These are phyloP conservation scores for Arachnomyces sp. DNA, from an alignment of 2,329 filamentous ascomycete genomes.

Conservation along the genomic window DNA sequence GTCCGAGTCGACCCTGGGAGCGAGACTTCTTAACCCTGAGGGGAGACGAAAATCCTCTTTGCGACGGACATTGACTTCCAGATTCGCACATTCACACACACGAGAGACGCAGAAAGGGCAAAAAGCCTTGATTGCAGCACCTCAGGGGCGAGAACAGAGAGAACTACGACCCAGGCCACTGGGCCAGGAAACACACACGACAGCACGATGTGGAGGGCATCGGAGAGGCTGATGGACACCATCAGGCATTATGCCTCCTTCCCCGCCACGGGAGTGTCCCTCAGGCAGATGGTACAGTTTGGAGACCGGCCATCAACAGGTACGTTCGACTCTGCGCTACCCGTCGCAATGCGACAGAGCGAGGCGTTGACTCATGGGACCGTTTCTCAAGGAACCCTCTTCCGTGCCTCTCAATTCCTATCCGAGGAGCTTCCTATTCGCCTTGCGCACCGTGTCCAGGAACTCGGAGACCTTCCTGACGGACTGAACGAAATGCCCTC, in stretches of 20 bases:
- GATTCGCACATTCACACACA: neutral
- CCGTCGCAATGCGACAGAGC: neutral
- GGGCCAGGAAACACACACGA: constrained; percentile 15
- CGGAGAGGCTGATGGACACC: constrained; percentile 85
- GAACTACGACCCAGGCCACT: constrained; percentile 16
- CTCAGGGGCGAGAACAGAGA: neutral
- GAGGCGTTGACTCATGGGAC: neutral
- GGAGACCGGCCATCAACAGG: constrained; percentile 86
- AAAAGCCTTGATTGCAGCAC: neutral
- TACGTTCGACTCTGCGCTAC: constrained; percentile 34
- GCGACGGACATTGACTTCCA: neutral
- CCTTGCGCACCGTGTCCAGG: constrained; percentile 89
- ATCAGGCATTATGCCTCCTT: constrained; percentile 97
- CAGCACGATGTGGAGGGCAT: constrained; percentile 80
- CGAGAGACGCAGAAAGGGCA: neutral
- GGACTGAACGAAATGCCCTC: constrained; percentile 97
- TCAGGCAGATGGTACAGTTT: constrained; percentile 99
- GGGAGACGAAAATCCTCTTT: too few relatives aligned
- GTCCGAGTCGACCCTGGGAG: constrained; percentile 7
- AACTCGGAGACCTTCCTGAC: constrained; percentile 85
- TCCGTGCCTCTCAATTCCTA: constrained; percentile 95
- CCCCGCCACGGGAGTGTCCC: constrained; percentile 88
- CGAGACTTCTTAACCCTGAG: too few relatives aligned
- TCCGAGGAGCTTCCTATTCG: constrained; percentile 97
- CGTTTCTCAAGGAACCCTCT: constrained; percentile 65